A percentile compares a stretch with the other conserved stretches of the same genome.
Evolutionary conservation across 208 protist genomes (phyloP).

Genomic region (Leishmania gerbilli): DNA sequence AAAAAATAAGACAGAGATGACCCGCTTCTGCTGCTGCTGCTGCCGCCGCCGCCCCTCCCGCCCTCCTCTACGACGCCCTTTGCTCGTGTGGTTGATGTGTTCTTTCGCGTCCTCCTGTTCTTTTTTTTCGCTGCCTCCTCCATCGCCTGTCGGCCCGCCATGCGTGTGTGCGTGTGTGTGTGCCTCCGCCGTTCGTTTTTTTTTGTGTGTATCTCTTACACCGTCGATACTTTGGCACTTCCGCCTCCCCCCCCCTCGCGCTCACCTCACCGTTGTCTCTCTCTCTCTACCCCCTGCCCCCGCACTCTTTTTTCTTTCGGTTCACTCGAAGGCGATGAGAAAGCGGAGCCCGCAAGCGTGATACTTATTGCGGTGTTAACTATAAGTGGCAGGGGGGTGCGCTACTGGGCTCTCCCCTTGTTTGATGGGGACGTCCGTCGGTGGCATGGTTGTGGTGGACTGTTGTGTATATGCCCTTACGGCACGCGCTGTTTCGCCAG

Average conservation of each 20-base stretch:
- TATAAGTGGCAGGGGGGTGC: no score
- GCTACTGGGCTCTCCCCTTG: neutral
- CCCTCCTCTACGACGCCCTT: neutral
- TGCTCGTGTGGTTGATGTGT: no score
- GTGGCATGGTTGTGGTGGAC: neutral
- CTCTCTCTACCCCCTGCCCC: no score
- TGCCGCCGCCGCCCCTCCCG: no score
- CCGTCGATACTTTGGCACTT: neutral
- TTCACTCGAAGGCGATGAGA: neutral
- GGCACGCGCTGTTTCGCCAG: neutral
- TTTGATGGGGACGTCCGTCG: neutral
- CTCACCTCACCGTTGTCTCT: neutral
- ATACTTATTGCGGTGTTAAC: no score
- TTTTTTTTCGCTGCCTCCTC: neutral
- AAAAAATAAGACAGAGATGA: no score
- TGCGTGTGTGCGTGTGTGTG: neutral
- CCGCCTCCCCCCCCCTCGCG: no score
- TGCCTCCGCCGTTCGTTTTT: neutral
- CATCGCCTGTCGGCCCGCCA: neutral
- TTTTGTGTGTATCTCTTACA: neutral
- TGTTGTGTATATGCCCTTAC: neutral
- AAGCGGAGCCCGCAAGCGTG: no score
- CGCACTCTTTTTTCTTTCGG: neutral
- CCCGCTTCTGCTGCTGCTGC: neutral
- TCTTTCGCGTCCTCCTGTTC: neutral